A percentile compares a stretch with the other conserved stretches of the same genome.
phyloP scores from a whole-genome alignment of 192 early-diverging fungal genomes.

The Podochytrium sp. region DNA sequence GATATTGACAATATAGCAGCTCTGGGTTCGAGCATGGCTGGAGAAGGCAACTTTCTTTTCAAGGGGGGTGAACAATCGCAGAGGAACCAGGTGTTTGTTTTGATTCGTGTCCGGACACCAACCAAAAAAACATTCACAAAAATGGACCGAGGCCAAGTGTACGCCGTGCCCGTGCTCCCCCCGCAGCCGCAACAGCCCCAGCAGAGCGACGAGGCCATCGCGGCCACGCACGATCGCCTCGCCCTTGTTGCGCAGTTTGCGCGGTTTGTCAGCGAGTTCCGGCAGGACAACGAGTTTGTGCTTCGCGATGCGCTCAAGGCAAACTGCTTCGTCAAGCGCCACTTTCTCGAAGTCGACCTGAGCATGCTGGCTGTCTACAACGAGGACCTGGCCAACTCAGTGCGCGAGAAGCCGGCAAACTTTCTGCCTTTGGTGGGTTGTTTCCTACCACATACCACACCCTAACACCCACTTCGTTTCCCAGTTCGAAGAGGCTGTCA shows the following conservation, averaged over 20 bases:
- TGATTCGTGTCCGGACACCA: not conserved
- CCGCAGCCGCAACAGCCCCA: not conserved
- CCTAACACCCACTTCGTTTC: not conserved
- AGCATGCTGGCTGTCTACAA: conserved; percentile 83
- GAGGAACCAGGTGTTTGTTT: not conserved
- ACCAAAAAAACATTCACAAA: not conserved
- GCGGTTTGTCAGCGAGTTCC: conserved; percentile 20
- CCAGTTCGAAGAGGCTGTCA: conserved; percentile 89
- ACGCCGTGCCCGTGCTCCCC: conserved; percentile 25
- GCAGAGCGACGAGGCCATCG: not conserved
- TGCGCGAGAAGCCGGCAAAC: conserved; percentile 80
- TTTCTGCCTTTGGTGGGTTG: conserved; percentile 75
- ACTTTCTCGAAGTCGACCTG: conserved; percentile 87
- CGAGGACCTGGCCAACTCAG: conserved; percentile 78
- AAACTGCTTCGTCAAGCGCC: conserved; percentile 76
- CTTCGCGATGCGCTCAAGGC: conserved; percentile 84
- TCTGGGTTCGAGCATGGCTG: too few relatives aligned
- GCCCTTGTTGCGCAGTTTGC: conserved; percentile 15
- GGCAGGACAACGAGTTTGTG: conserved; percentile 5
- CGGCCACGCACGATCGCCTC: not conserved
- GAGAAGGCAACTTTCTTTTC: too few relatives aligned
- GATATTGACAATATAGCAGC: not conserved
- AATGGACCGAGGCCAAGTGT: conserved; percentile 18
- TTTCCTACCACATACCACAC: conserved; percentile 3
- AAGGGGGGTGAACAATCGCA: too few relatives aligned